Evolutionary conservation across 192 early-diverging fungal species (phyloP).

Genomic region (Coemansia pectinata): DNA sequence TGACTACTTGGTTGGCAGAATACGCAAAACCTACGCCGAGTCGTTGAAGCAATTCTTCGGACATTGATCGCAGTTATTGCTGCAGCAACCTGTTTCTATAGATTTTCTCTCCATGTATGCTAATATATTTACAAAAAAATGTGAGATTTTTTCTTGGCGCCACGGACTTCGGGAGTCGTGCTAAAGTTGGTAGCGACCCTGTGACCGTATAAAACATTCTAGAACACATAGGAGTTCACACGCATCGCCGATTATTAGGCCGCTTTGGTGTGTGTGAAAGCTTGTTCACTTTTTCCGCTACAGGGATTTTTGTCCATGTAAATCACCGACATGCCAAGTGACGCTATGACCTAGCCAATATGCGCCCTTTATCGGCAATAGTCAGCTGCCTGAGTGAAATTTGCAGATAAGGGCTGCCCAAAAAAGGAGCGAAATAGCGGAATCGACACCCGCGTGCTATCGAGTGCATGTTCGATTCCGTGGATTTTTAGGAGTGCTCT

Average conservation of each 20-base stretch:
- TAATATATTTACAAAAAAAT: not conserved
- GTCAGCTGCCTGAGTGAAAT: not conserved
- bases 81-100: not conserved
- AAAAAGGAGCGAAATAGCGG: not conserved
- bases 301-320: not conserved
- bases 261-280: not conserved
- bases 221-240: not conserved
- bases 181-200: not conserved
- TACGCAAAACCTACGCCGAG: constrained; percentile 27
- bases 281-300: not conserved
- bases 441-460: not conserved
- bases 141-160: not conserved
- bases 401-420: not conserved
- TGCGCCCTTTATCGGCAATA: not conserved
- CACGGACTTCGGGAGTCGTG: not conserved
- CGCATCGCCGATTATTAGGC: not conserved
- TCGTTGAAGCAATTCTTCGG: constrained; percentile 28
- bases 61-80: not conserved
- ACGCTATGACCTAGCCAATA: not conserved
- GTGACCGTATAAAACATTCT: not conserved
- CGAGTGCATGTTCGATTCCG: not conserved
- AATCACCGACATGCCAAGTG: not conserved
- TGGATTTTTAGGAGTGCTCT: not conserved
- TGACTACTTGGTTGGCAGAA: constrained; percentile 32
- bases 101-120: not conserved